phyloP scores from a whole-genome alignment of 805 yeast genomes.

The Candida ulmi region DNA sequence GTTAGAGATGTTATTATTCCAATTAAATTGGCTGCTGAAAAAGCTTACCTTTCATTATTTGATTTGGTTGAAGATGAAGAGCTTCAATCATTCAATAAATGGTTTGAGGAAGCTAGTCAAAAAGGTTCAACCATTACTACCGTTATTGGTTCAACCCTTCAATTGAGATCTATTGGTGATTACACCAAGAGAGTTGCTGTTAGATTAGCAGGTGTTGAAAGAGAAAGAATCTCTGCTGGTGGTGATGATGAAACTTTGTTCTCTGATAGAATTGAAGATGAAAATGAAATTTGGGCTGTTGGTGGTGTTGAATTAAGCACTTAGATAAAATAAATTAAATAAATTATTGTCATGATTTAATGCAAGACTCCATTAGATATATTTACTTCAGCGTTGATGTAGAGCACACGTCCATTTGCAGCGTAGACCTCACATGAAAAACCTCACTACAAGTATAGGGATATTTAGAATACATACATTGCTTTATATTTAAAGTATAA shows the following conservation, averaged over 20 bases:
- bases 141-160: slow-evolving; percentile 45
- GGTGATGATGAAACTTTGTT: slow-evolving; percentile 84
- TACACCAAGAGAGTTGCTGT: slow-evolving; percentile 87
- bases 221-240: slow-evolving; percentile 84
- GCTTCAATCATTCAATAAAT: slow-evolving; percentile 46
- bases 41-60: slow-evolving; percentile 72
- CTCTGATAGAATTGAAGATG: slow-evolving; percentile 84
- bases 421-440: no score
- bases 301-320: slow-evolving; percentile 54
- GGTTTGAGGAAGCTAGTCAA: slow-evolving; percentile 48
- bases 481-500: no score
- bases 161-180: slow-evolving; percentile 74
- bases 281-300: slow-evolving; percentile 81
- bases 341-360: no score
- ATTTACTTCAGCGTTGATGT: no score
- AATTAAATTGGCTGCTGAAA: slow-evolving; percentile 89
- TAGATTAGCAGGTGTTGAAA: slow-evolving; percentile 79
- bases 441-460: no score
- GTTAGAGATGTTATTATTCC: slow-evolving; percentile 89
- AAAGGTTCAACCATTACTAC: slow-evolving; percentile 31
- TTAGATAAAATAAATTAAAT: not conserved
- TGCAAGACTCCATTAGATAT: no score
- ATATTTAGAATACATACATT: no score
- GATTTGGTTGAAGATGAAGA: slow-evolving; percentile 63
- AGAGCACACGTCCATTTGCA: no score